phyloP scores from a whole-genome alignment of 805 yeast genomes.

The Wickerhamomyces rabaulensis region DNA sequence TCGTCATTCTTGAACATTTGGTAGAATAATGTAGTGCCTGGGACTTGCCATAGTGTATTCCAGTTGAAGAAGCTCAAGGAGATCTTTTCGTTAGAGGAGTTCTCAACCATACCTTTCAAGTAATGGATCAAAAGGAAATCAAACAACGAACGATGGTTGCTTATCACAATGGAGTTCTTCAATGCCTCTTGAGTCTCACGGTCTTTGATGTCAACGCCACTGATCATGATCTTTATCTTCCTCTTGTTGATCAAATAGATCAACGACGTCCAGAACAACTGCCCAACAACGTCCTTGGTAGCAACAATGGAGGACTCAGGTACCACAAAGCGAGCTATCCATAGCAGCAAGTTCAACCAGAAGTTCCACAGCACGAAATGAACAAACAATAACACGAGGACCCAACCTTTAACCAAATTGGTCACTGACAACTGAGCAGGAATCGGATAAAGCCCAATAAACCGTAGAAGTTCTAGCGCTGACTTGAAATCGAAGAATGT shows the following conservation, averaged over 20 bases:
- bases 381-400: conserved; percentile 7
- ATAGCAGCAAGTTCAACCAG: background rate
- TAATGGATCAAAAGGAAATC: conserved; percentile 56
- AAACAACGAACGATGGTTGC: conserved; percentile 65
- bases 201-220: conserved; percentile 22
- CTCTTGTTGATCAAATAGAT: conserved; percentile 19
- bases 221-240: conserved; percentile 22
- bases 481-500: conserved; percentile 2
- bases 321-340: conserved; percentile 1
- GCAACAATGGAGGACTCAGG: conserved; percentile 4
- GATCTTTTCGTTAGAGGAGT: conserved; percentile 14
- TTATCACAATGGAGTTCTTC: conserved; percentile 30
- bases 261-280: conserved; percentile 16
- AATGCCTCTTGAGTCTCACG: conserved; percentile 16
- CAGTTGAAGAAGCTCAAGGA: conserved; percentile 59
- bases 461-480: conserved; percentile 13
- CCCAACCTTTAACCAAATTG: conserved; percentile 18
- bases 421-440: conserved; percentile 13
- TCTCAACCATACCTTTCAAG: conserved; percentile 25
- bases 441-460: conserved; percentile 19
- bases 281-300: conserved; percentile 1
- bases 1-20: conserved; percentile 58
- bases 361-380: conserved; percentile 9
- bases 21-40: conserved; percentile 42
- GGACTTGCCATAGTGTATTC: conserved; percentile 61